A percentile compares a stretch with the other conserved stretches of the same genome.
Conservation (phyloP, 2,329 filamentous ascomycete genomes). For the Penicillium sp. region DNA sequence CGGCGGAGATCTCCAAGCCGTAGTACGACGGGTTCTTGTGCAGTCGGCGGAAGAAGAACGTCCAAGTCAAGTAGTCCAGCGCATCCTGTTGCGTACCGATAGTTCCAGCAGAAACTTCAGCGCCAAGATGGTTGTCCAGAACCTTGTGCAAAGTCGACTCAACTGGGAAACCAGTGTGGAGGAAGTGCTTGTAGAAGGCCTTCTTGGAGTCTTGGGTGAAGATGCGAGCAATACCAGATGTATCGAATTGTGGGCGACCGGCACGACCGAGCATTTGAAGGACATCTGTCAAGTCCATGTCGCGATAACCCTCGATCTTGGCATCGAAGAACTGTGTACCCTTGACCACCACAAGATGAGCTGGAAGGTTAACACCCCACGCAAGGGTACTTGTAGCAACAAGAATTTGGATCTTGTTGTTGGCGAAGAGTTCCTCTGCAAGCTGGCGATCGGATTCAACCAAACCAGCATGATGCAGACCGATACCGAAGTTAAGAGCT, state of each 20-base stretch:
- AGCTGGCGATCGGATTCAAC: conserved; percentile 92
- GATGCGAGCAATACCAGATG: conserved; percentile 91
- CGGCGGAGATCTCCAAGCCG: conserved; percentile 86
- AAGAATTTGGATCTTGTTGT: conserved; percentile 97
- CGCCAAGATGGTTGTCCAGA: conserved; percentile 92
- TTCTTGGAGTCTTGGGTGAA: conserved; percentile 98
- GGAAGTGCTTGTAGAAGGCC: conserved; percentile 98
- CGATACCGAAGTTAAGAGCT: conserved; percentile 95
- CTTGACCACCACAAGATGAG: conserved; percentile 95
- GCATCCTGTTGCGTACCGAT: conserved; percentile 95
- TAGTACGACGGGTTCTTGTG: conserved; percentile 99
- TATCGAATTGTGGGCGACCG: conserved; percentile 94
- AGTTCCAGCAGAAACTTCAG: conserved; percentile 91
- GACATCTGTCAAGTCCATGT: conserved; percentile 98
- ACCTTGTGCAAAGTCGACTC: conserved; percentile 96
- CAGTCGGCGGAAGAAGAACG: conserved; percentile 95
- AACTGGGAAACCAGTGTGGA: conserved; percentile 96
- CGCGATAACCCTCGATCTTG: conserved; percentile 95
- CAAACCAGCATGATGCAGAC: conserved; percentile 93
- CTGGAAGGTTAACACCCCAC: conserved; percentile 97
- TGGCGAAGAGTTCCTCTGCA: conserved; percentile 89
- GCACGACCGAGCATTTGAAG: conserved; percentile 97
- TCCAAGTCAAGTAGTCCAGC: conserved; percentile 97
- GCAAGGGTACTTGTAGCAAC: conserved; percentile 94
- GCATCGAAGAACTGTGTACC: conserved; percentile 98